These are phyloP conservation scores for Salix purpurea DNA, from an alignment of 345 rosid genomes.

Conservation along the genomic window DNA sequence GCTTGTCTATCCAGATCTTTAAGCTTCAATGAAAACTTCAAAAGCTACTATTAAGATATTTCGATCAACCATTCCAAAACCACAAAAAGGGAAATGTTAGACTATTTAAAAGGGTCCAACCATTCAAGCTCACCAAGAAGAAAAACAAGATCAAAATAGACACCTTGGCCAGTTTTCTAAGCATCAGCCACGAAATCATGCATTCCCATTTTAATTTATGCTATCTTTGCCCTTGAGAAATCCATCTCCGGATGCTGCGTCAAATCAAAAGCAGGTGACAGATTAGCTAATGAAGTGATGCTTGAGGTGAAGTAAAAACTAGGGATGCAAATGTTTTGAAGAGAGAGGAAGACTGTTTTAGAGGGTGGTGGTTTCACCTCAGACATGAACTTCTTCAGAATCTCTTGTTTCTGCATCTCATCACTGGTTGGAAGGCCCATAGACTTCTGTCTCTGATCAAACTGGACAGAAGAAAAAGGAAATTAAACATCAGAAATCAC, in stretches of 20 bases:
- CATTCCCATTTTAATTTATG: conserved; percentile 25
- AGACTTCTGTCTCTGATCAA: conserved; percentile 85
- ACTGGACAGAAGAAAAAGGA: conserved; percentile 35
- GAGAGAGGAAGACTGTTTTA: not conserved
- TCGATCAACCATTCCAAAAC: not conserved
- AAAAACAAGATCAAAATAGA: not conserved
- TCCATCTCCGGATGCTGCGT: conserved; percentile 99
- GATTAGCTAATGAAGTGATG: not conserved
- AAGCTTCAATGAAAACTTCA: not conserved
- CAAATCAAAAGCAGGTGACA: not conserved
- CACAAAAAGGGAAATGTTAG: not conserved
- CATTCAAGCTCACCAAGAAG: not conserved
- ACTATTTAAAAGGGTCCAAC: conserved; percentile 2
- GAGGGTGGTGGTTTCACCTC: conserved; percentile 36
- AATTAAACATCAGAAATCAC: not conserved
- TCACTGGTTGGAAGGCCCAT: conserved; percentile 92
- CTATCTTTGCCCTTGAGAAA: conserved; percentile 75
- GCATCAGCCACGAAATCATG: not conserved
- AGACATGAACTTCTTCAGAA: conserved; percentile 84
- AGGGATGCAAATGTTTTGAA: not conserved
- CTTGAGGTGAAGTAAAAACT: not conserved
- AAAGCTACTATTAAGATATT: not conserved
- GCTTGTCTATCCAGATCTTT: not conserved
- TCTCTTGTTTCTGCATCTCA: conserved; percentile 77
- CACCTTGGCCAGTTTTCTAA: not conserved